Conservation (phyloP, 2,329 filamentous ascomycete species). For the Rasamsonia emersonii region DNA sequence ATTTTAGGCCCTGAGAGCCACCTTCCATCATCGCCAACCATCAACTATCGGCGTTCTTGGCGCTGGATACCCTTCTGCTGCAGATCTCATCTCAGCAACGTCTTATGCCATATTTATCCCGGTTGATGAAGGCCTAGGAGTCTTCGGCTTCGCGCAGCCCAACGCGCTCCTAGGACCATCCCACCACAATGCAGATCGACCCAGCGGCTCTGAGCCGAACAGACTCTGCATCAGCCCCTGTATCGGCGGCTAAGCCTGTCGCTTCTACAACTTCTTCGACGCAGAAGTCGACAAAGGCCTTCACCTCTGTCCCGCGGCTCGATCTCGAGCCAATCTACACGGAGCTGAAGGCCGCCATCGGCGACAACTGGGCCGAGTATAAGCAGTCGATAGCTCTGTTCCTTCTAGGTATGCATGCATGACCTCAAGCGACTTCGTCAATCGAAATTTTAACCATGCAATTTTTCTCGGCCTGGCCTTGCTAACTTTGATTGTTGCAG, state of each 20-base stretch:
- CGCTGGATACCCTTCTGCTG: too few relatives aligned
- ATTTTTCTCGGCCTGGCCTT: background rate
- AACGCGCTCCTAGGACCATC: conserved; percentile 24
- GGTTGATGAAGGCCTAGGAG: conserved; percentile 32
- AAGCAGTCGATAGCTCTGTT: conserved; percentile 51
- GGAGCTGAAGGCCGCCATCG: conserved; percentile 51
- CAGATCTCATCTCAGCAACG: too few relatives aligned
- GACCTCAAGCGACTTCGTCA: too few relatives aligned
- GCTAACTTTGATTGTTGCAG: conserved; percentile 24
- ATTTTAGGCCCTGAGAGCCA: too few relatives aligned
- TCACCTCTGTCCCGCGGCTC: conserved; percentile 49
- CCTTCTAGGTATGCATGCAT: conserved; percentile 49
- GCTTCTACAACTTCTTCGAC: conserved; percentile 20
- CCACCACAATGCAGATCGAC: conserved; percentile 37
- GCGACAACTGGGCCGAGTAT: conserved; percentile 52
- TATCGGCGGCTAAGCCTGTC: conserved; percentile 23
- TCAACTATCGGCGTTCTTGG: too few relatives aligned
- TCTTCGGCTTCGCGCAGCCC: conserved; percentile 33
- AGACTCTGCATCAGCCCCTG: conserved; percentile 28
- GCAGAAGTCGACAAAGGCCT: conserved; percentile 43
- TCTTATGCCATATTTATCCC: conserved; percentile 8
- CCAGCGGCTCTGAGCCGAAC: conserved; percentile 36
- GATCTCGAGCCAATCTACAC: conserved; percentile 56
- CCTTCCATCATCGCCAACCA: too few relatives aligned
- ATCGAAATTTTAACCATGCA: too few relatives aligned